Evolutionary conservation across 495 filamentous ascomycete species (phyloP), one percentile per base, ranked within the genome.

Genomic region (Lineolata rhizophorae): DNA sequence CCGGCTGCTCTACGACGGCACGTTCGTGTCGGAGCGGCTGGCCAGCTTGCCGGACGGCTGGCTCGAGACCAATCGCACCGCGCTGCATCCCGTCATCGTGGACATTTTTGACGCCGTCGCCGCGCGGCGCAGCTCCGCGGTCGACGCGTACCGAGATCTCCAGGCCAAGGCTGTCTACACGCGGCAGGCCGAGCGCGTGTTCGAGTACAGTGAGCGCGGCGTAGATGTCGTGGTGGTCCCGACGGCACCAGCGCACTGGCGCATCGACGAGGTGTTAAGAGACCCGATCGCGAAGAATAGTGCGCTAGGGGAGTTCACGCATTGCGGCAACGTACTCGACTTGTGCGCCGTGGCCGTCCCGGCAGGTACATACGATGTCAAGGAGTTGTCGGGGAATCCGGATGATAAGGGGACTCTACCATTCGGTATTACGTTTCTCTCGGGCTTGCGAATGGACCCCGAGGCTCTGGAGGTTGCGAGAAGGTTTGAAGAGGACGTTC

Each of bases 281-380:
- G 62, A 72, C 33, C 70, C 70, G 0, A 45, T 76, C 24, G 35
- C 13, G 13, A 49, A 57, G 33, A 76, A 76, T 39, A 59, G 58
- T 2, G 45, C 55, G 13, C 39, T 73, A 8, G 70, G 71, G 3
- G 61, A 54, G 12, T 75, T 72, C 36, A 68, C 69, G 4, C 69
- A 76, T 45, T 67, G 57, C 30, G 71, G 56, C 3, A 75, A 76
- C 39, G 68, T 75, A 29, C 48, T 75, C 8, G 71, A 76, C 51
- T 45, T 74, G 33, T 73, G 66, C 45, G 71, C 56, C 3, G 49
- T 68, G 14, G 62, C 63, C 21, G 56, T 75, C 15, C 65, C 65
- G 19, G 67, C 67, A 1, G 62, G 63, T 0, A 56, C 43, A 22
- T 61, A 61, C 39, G 29, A 42, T 3, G 26, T 48, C 5, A 22